Evolutionary conservation across 1,139 yeast species (phyloP).

Genomic region (Kodamaea anthophila): DNA sequence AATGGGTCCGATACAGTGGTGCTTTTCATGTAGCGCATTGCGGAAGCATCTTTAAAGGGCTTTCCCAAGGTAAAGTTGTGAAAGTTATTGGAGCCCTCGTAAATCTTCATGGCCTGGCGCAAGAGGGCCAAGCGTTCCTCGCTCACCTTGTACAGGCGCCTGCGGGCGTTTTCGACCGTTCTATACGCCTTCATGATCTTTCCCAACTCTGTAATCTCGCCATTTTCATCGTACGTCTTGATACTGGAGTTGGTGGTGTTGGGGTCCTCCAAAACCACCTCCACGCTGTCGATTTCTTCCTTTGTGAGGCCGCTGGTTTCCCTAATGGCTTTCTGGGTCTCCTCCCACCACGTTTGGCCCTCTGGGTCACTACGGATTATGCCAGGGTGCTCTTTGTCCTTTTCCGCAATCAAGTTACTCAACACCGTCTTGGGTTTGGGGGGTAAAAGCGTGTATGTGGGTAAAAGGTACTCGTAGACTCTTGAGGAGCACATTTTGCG

Average conservation of each 20-base stretch:
- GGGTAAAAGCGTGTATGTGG: conserved; percentile 82
- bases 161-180: conserved; percentile 56
- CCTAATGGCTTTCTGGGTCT: conserved; percentile 38
- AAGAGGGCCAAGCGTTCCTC: conserved; percentile 54
- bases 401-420: conserved; percentile 51
- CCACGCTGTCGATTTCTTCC: conserved; percentile 32
- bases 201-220: conserved; percentile 34
- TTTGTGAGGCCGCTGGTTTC: conserved; percentile 40
- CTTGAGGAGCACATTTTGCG: conserved; percentile 93
- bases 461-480: conserved; percentile 87
- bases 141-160: conserved; percentile 67
- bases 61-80: conserved; percentile 94
- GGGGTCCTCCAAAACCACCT: conserved; percentile 11
- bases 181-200: conserved; percentile 53
- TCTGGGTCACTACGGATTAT: conserved; percentile 58
- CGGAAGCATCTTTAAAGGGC: conserved; percentile 77
- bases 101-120: conserved; percentile 63
- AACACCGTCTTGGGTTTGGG: conserved; percentile 76
- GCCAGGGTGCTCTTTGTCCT: conserved; percentile 52
- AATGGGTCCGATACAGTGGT: conserved; percentile 85
- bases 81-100: conserved; percentile 87
- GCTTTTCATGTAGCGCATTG: conserved; percentile 74
- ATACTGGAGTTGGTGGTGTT: conserved; percentile 12
- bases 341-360: conserved; percentile 68
- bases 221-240: conserved; percentile 25